These are phyloP conservation scores for Desmodesmus armatus DNA, from an alignment of 139 green algal species.

Conservation along the genomic window DNA sequence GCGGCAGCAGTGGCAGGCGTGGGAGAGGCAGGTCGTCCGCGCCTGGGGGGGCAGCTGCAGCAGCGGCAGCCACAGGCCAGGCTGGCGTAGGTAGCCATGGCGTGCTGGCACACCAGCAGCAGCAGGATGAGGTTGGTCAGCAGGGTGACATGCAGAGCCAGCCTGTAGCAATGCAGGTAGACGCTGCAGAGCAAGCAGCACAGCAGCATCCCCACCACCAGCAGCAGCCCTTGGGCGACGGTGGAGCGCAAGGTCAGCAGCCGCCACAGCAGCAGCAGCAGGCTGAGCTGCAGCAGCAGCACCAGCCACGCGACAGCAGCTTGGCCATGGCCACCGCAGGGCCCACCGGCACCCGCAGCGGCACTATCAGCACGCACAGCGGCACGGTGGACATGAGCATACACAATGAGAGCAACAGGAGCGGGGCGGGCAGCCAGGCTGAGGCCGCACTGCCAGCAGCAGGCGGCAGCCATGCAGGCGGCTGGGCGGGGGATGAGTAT, in stretches of 20 bases:
- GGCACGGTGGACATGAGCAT: slow-evolving; percentile 62
- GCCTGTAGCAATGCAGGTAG: too few relatives aligned
- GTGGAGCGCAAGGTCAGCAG: background rate
- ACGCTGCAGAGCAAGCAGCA: background rate
- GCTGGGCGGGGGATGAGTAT: background rate
- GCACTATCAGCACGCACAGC: slow-evolving; percentile 51
- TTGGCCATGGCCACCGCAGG: slow-evolving; percentile 56
- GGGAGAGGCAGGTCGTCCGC: background rate
- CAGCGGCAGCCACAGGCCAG: background rate
- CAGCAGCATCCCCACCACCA: background rate
- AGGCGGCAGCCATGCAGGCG: too few relatives aligned
- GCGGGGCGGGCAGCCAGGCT: slow-evolving; percentile 46
- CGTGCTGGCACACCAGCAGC: background rate
- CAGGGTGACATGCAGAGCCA: too few relatives aligned
- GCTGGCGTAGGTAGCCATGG: background rate
- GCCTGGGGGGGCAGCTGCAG: background rate
- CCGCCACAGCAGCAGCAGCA: background rate
- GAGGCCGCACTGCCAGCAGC: slow-evolving; percentile 26
- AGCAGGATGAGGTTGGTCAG: background rate
- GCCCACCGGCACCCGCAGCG: slow-evolving; percentile 35
- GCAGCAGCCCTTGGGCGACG: slow-evolving; percentile 7
- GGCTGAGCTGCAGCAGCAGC: slow-evolving; percentile 2
- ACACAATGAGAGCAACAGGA: slow-evolving; percentile 40
- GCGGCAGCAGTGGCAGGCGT: background rate
- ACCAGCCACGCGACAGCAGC: slow-evolving; percentile 44